These are phyloP conservation scores for Telfairia occidentalis DNA, from an alignment of 331 rosid genomes.

Conservation along the genomic window DNA sequence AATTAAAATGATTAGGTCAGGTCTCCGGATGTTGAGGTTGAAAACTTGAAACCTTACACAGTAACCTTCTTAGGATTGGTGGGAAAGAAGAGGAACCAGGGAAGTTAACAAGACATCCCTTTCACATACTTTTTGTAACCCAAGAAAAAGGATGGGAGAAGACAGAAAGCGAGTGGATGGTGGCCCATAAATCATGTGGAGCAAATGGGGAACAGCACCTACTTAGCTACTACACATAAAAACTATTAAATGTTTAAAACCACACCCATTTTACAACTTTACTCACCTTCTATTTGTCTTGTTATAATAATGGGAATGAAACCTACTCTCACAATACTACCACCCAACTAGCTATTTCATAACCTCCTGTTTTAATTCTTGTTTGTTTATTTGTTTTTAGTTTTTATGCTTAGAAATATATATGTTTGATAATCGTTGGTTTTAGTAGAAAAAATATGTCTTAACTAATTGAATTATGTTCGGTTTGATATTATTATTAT, in stretches of 20 bases:
- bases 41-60: slow-evolving; percentile 3
- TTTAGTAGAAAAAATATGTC: too few relatives aligned
- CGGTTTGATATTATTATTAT: too few relatives aligned
- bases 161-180: slow-evolving; percentile 1
- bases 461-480: too few relatives aligned
- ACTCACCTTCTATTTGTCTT: background rate
- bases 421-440: too few relatives aligned
- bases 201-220: slow-evolving; percentile 25
- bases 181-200: slow-evolving; percentile 22
- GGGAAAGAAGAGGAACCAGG: slow-evolving; percentile 1
- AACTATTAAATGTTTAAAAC: background rate
- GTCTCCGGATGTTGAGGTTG: slow-evolving; percentile 1
- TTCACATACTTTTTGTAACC: slow-evolving; percentile 34
- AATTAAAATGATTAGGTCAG: background rate
- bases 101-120: slow-evolving; percentile 28
- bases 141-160: slow-evolving; percentile 10
- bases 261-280: background rate
- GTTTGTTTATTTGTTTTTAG: background rate
- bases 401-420: too few relatives aligned
- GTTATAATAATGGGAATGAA: background rate
- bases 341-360: background rate
- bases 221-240: background rate
- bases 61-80: slow-evolving; percentile 22
- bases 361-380: too few relatives aligned
- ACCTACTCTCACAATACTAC: background rate